Evolutionary conservation across 495 filamentous ascomycete species (phyloP), one percentile per base, ranked within the genome.

Genomic region (Penicillium goetzii): DNA sequence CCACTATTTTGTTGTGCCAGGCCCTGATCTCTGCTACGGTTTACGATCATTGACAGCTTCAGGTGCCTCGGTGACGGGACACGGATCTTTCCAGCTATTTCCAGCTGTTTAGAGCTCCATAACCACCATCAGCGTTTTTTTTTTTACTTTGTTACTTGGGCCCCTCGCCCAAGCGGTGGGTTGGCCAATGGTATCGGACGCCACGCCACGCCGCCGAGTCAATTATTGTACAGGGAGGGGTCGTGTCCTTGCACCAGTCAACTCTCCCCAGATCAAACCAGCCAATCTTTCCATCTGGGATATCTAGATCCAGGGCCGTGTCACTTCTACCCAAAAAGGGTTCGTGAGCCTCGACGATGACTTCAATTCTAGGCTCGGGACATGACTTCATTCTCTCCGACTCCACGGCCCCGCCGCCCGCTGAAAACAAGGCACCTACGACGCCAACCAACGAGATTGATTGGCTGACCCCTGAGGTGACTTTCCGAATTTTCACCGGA

Each of bases 301-400:
- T 6, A 47, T 51, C 47, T 9, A 28, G 26, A 30, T 51, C 26
- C 47, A 30, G 25, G 25, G 25, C 26, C 47, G 25, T 30, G n/a
- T 25, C 47, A 51, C 47, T 9, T 51, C 30, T 28, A 10, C 25
- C 43, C 21, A 23, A 25, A 51, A 51, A 51, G 14, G 8, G 47
- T 17, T 14, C 12, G 15, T 30, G 12, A 15, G 26, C 26, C 25
- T 51, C 30, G 32, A 33, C 52, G 52, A 55, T 55, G 52, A 55
- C 52, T 17, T 55, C 52, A 55, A 34, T 47, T 47, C 25, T 30
- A 30, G 32, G 52, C 52, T 55, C 17, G 30, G 52, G 52, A 36
- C 14, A 55, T 55, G 52, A 55, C 52, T 55, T 55, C 52, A 55
- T 55, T 55, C 11, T 21, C 21, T 51, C 26, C 47, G 25, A 51